Evolutionary conservation across 2,329 filamentous ascomycete species (phyloP).

Genomic region (Beauveria medogensis): DNA sequence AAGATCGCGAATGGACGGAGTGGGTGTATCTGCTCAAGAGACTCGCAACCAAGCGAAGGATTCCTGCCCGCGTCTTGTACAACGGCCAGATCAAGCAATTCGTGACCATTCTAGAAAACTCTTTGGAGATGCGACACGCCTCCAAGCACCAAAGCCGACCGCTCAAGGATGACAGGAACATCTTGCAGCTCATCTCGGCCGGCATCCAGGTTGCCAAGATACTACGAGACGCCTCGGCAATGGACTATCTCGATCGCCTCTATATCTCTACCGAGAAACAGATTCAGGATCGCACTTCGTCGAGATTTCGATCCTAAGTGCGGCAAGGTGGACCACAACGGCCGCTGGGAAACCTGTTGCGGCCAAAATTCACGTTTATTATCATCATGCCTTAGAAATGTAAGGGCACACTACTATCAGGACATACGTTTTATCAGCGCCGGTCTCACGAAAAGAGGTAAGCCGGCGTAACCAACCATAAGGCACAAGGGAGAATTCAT

Average conservation of each 20-base stretch:
- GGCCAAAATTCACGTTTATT: constrained; percentile 8
- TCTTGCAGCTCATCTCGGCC: constrained; percentile 78
- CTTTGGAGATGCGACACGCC: constrained; percentile 78
- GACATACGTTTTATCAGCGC: constrained; percentile 9
- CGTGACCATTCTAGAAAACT: constrained; percentile 81
- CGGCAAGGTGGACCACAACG: not conserved
- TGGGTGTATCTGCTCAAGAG: constrained; percentile 85
- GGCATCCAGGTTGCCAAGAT: constrained; percentile 85
- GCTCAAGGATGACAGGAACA: constrained; percentile 81
- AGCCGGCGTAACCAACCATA: not conserved
- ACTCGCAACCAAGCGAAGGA: constrained; percentile 76
- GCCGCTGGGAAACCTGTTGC: not conserved
- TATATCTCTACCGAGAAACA: constrained; percentile 75
- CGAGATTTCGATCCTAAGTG: constrained; percentile 26
- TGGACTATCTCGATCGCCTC: constrained; percentile 73
- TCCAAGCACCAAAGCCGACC: constrained; percentile 76
- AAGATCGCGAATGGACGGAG: constrained; percentile 82
- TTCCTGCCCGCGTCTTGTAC: constrained; percentile 75
- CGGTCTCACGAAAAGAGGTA: not conserved
- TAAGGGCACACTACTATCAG: not conserved
- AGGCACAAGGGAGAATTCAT: not conserved
- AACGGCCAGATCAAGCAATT: constrained; percentile 89
- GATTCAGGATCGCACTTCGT: constrained; percentile 58
- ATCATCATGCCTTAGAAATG: constrained; percentile 1
- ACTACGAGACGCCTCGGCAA: constrained; percentile 72